Conservation (phyloP, 352 stramenopile genomes). For the Phytophthora pinifolia region DNA sequence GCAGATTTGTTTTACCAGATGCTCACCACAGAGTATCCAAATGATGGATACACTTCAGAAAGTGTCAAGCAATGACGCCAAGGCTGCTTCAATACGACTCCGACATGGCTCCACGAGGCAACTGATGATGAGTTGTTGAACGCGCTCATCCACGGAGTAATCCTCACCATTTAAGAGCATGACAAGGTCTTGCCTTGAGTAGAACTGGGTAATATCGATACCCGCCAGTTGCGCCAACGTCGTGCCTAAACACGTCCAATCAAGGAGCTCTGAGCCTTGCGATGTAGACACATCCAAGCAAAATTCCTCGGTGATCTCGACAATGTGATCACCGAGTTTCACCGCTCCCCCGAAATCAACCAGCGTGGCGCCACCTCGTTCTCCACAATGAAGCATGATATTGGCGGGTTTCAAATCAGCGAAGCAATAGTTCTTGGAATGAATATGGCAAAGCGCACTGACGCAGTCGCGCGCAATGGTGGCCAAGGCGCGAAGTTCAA, state of each 20-base stretch:
- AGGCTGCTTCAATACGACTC: neutral
- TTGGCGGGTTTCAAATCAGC: constrained; percentile 6
- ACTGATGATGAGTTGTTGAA: neutral
- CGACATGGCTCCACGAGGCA: neutral
- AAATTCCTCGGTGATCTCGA: neutral
- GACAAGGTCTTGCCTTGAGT: neutral
- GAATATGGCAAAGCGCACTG: constrained; percentile 3
- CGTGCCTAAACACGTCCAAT: constrained; percentile 6
- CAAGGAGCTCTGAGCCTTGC: constrained; percentile 1
- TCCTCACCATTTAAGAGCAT: neutral
- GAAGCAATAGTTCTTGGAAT: constrained; percentile 8
- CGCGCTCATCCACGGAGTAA: neutral
- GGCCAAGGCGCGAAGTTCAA: neutral
- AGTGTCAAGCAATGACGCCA: neutral
- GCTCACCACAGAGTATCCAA: constrained; percentile 53
- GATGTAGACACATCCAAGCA: constrained; percentile 1
- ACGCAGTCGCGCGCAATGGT: constrained; percentile 4
- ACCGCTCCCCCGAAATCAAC: constrained; percentile 1
- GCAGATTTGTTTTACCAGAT: too few relatives aligned
- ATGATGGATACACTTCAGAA: constrained; percentile 53
- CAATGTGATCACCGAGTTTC: neutral
- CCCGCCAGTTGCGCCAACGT: constrained; percentile 6
- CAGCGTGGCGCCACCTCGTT: constrained; percentile 7
- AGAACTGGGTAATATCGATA: neutral
- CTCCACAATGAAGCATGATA: constrained; percentile 10